Percentiles rank a stretch among this genome's conserved stretches.
Conservation (phyloP, 106 monocot species). For the Narthecium ossifragum region DNA sequence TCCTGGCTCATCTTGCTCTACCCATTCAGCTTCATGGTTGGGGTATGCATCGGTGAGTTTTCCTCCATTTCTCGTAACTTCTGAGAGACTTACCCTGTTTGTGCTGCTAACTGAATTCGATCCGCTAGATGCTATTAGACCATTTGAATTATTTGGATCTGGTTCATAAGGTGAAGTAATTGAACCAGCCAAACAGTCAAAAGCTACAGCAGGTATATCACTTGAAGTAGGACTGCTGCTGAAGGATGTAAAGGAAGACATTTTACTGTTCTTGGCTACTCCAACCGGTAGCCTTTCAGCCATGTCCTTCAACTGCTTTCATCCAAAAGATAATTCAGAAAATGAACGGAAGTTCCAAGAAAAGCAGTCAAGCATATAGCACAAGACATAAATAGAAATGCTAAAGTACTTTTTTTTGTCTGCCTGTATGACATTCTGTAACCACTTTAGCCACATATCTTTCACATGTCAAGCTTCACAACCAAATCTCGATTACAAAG, state of each 20-base stretch:
- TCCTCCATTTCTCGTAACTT: slow-evolving; percentile 42
- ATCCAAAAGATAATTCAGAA: slow-evolving; percentile 5
- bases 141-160: slow-evolving; percentile 44
- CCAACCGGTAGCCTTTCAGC: slow-evolving; percentile 87
- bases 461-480: too few species aligned
- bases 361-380: too few species aligned
- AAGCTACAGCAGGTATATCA: slow-evolving; percentile 34
- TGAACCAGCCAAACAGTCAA: slow-evolving; percentile 35
- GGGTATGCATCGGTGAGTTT: slow-evolving; percentile 37
- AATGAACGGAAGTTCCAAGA: slow-evolving; percentile 1
- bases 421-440: too few species aligned
- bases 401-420: too few species aligned
- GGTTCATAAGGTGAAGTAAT: slow-evolving; percentile 21
- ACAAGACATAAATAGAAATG: too few species aligned
- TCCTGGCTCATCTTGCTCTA: slow-evolving; percentile 96
- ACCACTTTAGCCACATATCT: too few species aligned
- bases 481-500: too few species aligned
- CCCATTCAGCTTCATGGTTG: slow-evolving; percentile 80
- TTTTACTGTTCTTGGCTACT: slow-evolving; percentile 46
- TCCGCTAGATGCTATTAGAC: slow-evolving; percentile 32
- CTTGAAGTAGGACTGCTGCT: slow-evolving; percentile 33
- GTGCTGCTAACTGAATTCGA: slow-evolving; percentile 21
- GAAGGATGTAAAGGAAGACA: slow-evolving; percentile 41
- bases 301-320: slow-evolving; percentile 79
- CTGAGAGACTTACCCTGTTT: slow-evolving; percentile 31